These are phyloP conservation scores for Raffaelea ambrosiae DNA, from an alignment of 2,329 filamentous ascomycete genomes.

Conservation along the genomic window DNA sequence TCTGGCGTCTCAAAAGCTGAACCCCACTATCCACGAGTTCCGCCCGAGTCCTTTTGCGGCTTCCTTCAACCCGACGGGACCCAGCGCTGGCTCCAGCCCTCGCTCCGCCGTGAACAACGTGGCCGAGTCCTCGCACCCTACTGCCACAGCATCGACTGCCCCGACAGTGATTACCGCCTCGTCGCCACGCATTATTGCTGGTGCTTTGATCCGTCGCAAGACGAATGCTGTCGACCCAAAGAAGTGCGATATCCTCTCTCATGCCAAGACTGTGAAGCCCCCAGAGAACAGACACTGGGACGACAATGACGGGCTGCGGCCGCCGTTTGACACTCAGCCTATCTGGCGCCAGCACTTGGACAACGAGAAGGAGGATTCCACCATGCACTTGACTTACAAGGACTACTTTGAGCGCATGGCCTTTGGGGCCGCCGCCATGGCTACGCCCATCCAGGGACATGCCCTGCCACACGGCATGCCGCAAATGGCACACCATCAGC, in stretches of 20 bases:
- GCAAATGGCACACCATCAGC: constrained; percentile 73
- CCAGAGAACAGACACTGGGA: constrained; percentile 54
- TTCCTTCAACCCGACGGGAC: constrained; percentile 66
- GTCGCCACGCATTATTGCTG: constrained; percentile 1
- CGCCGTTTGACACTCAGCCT: constrained; percentile 74
- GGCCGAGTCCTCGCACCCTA: not conserved
- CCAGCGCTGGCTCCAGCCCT: constrained; percentile 66
- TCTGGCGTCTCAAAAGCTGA: constrained; percentile 44
- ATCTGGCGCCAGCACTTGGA: constrained; percentile 72
- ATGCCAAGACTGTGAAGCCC: constrained; percentile 45
- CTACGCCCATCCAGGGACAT: constrained; percentile 44
- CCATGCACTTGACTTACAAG: constrained; percentile 60
- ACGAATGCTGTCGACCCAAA: constrained; percentile 62
- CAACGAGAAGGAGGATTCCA: constrained; percentile 62
- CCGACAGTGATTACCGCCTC: not conserved
- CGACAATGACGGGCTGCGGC: constrained; percentile 73
- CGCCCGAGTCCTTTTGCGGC: constrained; percentile 74
- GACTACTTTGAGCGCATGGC: constrained; percentile 68
- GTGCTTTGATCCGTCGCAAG: constrained; percentile 56
- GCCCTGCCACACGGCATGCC: constrained; percentile 61
- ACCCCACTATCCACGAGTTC: constrained; percentile 68
- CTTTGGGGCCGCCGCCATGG: constrained; percentile 38
- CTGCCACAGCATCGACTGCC: constrained; percentile 11
- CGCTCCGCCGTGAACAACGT: constrained; percentile 49
- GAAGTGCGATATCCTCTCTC: constrained; percentile 50